Percentiles rank a stretch among this genome's conserved stretches.
Conservation (phyloP, 805 yeast species). For the Schizosaccharomyces osmophilus region DNA sequence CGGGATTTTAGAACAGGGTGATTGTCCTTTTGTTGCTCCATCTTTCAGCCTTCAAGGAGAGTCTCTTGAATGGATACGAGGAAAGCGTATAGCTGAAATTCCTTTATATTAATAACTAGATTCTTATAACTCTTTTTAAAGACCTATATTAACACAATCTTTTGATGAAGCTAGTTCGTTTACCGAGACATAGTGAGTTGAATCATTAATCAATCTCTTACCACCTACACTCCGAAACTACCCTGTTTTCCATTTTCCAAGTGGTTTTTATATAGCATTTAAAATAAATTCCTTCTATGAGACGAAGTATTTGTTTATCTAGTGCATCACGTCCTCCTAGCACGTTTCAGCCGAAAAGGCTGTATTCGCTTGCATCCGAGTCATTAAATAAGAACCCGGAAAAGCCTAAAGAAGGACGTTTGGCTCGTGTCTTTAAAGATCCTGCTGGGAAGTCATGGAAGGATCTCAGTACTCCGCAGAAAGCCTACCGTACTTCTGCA, state of each 20-base stretch:
- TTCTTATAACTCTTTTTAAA: not conserved
- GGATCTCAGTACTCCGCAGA: not conserved
- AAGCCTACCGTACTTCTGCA: not conserved
- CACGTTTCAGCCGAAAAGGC: not conserved
- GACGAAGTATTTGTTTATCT: not conserved
- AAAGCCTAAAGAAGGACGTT: not conserved
- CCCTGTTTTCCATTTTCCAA: no score
- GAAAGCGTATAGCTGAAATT: not conserved
- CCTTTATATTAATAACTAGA: not conserved
- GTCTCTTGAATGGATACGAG: not conserved
- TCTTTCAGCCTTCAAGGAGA: not conserved
- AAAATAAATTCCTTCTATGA: not conserved
- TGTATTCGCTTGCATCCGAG: not conserved
- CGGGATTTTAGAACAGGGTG: slow-evolving; percentile 21
- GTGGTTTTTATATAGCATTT: no score
- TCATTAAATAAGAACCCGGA: not conserved
- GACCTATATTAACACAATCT: not conserved
- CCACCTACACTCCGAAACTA: no score
- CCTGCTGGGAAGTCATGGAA: not conserved
- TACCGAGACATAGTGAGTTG: no score
- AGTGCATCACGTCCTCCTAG: not conserved
- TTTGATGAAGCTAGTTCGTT: no score
- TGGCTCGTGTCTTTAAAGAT: not conserved
- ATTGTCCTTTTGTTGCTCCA: not conserved
- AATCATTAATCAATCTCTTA: no score